phyloP scores from a whole-genome alignment of 2,329 filamentous ascomycete species.

The Aspergillus alliaceus region DNA sequence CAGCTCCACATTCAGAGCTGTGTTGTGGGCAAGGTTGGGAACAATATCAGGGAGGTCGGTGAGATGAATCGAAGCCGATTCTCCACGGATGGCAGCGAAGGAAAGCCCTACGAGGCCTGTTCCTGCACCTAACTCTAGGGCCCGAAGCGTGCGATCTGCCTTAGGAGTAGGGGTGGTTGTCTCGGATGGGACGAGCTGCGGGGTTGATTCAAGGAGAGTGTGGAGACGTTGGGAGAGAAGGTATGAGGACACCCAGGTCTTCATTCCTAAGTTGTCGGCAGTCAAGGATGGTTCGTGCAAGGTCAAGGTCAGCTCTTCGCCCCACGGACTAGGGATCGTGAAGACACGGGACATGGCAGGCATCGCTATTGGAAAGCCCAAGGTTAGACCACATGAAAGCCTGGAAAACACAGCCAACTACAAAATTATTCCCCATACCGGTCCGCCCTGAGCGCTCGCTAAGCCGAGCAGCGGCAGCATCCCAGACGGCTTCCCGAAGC shows the following conservation, averaged over 20 bases:
- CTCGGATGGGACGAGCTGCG: constrained; percentile 30
- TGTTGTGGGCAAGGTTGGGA: constrained; percentile 75
- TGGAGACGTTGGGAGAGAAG: constrained; percentile 73
- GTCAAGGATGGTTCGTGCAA: constrained; percentile 86
- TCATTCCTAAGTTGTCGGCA: constrained; percentile 83
- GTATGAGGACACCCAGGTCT: constrained; percentile 94
- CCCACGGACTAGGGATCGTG: constrained; percentile 50
- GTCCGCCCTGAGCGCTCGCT: constrained; percentile 82
- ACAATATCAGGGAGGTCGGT: constrained; percentile 86
- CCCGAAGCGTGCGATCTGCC: constrained; percentile 30
- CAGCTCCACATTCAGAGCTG: constrained; percentile 60
- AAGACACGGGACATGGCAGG: constrained; percentile 63
- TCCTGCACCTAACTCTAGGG: constrained; percentile 82
- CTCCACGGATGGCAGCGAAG: constrained; percentile 68
- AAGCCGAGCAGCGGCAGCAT: constrained; percentile 73
- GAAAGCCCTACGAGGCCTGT: constrained; percentile 89
- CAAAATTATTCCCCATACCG: constrained; percentile 44
- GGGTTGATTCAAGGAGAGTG: constrained; percentile 38
- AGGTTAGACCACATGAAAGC: background rate
- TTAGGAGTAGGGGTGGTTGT: constrained; percentile 19
- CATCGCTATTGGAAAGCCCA: constrained; percentile 50
- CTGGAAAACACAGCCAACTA: background rate
- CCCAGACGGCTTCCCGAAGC: constrained; percentile 58
- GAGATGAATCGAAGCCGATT: constrained; percentile 62
- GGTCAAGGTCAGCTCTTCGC: constrained; percentile 60